Evolutionary conservation across 345 rosid species (phyloP).

Genomic region (Diplotaxis tenuifolia): DNA sequence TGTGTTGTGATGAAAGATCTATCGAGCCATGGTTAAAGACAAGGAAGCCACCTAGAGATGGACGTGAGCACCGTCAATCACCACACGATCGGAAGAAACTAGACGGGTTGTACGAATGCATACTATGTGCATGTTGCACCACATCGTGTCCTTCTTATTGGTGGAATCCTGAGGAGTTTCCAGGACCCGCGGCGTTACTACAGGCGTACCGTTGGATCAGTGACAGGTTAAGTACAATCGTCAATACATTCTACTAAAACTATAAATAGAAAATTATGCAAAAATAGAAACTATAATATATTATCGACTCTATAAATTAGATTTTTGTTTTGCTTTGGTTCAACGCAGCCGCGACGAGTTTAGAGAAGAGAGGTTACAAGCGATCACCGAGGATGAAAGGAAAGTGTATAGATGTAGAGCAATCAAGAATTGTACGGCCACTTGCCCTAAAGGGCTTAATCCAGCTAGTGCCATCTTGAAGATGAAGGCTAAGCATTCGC

Average conservation of each 20-base stretch:
- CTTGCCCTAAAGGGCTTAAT: slow-evolving; percentile 64
- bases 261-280: neutral
- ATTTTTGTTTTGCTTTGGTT: neutral
- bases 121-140: slow-evolving; percentile 68
- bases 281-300: no score
- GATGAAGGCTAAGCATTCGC: slow-evolving; percentile 53
- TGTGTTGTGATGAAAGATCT: slow-evolving; percentile 35
- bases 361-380: slow-evolving; percentile 43
- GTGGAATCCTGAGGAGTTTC: slow-evolving; percentile 76
- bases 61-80: slow-evolving; percentile 54
- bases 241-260: neutral
- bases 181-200: slow-evolving; percentile 62
- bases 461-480: slow-evolving; percentile 58
- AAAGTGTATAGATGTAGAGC: slow-evolving; percentile 58
- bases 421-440: slow-evolving; percentile 56
- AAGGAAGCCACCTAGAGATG: slow-evolving; percentile 35
- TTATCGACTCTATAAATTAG: neutral
- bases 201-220: slow-evolving; percentile 62
- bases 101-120: slow-evolving; percentile 72
- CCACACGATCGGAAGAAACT: slow-evolving; percentile 53
- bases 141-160: slow-evolving; percentile 65
- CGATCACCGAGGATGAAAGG: slow-evolving; percentile 53
- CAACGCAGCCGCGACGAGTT: slow-evolving; percentile 54
- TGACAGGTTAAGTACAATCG: slow-evolving; percentile 38
- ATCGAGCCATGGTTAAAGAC: slow-evolving; percentile 77